Evolutionary conservation across 352 stramenopile genomes (phyloP).

Genomic region (Pythium myriotylum): DNA sequence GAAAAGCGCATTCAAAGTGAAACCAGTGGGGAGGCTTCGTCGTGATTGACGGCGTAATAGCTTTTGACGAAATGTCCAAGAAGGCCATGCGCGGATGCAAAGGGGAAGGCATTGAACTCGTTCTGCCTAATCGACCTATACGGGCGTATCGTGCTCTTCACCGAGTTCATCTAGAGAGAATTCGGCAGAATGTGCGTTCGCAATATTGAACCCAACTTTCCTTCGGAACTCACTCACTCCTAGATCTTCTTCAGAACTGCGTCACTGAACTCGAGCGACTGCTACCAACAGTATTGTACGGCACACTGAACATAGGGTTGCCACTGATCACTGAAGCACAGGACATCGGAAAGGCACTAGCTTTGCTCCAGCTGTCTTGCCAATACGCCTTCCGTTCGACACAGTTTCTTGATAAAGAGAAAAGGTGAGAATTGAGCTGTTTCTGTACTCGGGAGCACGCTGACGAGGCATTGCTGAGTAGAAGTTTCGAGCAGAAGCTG

Average conservation of each 20-base stretch:
- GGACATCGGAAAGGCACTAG: background rate
- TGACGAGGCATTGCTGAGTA: background rate
- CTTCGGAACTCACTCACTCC: too few relatives aligned
- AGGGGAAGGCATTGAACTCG: slow-evolving; percentile 38
- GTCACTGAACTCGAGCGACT: slow-evolving; percentile 41
- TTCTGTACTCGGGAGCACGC: too few relatives aligned
- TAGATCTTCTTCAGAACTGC: slow-evolving; percentile 16
- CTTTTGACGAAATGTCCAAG: too few relatives aligned
- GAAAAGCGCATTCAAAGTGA: too few relatives aligned
- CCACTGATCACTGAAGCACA: background rate
- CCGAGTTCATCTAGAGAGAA: slow-evolving; percentile 34
- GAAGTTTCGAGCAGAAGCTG: background rate
- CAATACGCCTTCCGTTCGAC: slow-evolving; percentile 62
- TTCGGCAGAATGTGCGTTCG: slow-evolving; percentile 6
- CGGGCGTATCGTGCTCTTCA: slow-evolving; percentile 26
- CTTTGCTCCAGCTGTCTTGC: slow-evolving; percentile 60
- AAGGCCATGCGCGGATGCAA: too few relatives aligned
- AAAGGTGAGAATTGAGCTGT: slow-evolving; percentile 24
- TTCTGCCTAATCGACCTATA: slow-evolving; percentile 29
- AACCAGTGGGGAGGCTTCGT: too few relatives aligned
- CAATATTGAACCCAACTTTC: too few relatives aligned
- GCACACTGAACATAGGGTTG: background rate
- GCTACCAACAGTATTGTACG: slow-evolving; percentile 41
- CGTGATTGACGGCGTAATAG: too few relatives aligned
- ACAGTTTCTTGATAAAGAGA: slow-evolving; percentile 34